phyloP scores from a whole-genome alignment of 306 rosid species.

The Casuarina equisetifolia region DNA sequence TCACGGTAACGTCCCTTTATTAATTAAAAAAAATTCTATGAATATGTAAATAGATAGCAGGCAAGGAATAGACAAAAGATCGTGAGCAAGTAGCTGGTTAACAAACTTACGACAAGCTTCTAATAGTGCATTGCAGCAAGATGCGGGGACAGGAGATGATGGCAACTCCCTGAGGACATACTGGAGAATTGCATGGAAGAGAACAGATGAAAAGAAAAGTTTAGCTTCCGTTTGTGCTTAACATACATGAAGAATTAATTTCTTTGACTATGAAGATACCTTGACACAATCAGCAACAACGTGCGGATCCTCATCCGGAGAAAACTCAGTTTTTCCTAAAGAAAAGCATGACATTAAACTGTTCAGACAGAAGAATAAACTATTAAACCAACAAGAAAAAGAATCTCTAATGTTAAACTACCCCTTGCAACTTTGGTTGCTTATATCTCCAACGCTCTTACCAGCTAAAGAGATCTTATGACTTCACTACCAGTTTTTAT shows the following conservation, averaged over 20 bases:
- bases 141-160: slow-evolving; percentile 97
- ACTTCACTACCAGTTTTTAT: not conserved
- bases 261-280: slow-evolving; percentile 47
- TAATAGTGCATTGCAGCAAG: slow-evolving; percentile 93
- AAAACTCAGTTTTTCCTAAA: slow-evolving; percentile 86
- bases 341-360: slow-evolving; percentile 31
- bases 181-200: slow-evolving; percentile 43
- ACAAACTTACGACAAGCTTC: slow-evolving; percentile 81
- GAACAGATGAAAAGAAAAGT: slow-evolving; percentile 24
- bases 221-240: slow-evolving; percentile 22
- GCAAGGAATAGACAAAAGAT: slow-evolving; percentile 7
- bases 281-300: slow-evolving; percentile 87
- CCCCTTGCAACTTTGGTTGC: slow-evolving; percentile 16
- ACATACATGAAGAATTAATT: slow-evolving; percentile 13
- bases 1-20: no score
- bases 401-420: slow-evolving; percentile 3
- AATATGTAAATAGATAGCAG: slow-evolving; percentile 2
- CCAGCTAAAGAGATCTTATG: slow-evolving; percentile 1
- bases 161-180: slow-evolving; percentile 87
- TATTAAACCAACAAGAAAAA: not conserved
- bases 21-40: not conserved
- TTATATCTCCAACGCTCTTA: not conserved
- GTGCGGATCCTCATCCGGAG: slow-evolving; percentile 88
- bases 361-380: slow-evolving; percentile 13
- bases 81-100: slow-evolving; percentile 14